phyloP scores from a whole-genome alignment of 2,329 filamentous ascomycete genomes.

The Fusarium hainanense region DNA sequence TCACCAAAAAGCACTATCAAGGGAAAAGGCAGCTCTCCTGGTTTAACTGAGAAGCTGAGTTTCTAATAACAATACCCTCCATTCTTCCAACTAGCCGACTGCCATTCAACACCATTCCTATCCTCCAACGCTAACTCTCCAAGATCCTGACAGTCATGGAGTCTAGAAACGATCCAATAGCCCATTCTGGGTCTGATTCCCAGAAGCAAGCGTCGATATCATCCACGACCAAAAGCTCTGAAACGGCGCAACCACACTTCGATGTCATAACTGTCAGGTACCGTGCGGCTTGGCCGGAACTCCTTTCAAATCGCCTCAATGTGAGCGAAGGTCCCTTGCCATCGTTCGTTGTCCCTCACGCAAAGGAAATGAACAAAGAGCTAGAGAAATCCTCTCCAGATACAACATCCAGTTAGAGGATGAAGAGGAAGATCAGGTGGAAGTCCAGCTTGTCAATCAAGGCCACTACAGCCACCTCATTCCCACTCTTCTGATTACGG shows the following conservation, averaged over 20 bases:
- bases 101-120: neutral
- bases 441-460: neutral
- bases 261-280: neutral
- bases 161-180: neutral
- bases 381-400: neutral
- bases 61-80: too few species aligned
- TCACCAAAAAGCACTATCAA: neutral
- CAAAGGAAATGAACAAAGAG: neutral
- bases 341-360: too few species aligned
- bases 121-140: accelerated
- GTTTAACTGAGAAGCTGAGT: too few species aligned
- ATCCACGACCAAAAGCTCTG: neutral
- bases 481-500: neutral
- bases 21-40: neutral
- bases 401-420: neutral
- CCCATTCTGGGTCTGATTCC: neutral
- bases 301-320: neutral
- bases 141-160: neutral
- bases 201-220: neutral
- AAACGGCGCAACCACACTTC: accelerated
- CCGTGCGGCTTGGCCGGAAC: neutral
- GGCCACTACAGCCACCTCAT: too few species aligned
- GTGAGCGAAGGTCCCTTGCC: neutral
- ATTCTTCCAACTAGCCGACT: neutral
- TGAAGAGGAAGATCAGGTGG: neutral